Evolutionary conservation across 2,329 filamentous ascomycete genomes (phyloP).

Genomic region (Hymenoscyphus linearis): DNA sequence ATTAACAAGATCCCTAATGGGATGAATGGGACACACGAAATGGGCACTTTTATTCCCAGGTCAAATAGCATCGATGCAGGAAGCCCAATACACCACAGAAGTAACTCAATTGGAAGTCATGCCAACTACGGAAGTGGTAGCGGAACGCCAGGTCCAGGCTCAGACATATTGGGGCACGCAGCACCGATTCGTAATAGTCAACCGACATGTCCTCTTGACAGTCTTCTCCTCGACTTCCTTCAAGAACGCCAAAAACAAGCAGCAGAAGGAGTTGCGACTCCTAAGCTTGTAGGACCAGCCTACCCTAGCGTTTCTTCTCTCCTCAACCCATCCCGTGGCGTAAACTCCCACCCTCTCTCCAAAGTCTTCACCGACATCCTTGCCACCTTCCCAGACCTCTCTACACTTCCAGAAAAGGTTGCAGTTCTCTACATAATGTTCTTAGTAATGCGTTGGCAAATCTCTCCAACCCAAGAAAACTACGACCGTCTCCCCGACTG

Average conservation of each 20-base stretch:
- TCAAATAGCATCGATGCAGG: conserved; percentile 12
- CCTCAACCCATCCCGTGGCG: conserved; percentile 61
- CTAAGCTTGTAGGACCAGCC: conserved; percentile 66
- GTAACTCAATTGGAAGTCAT: conserved; percentile 22
- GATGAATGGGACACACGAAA: conserved; percentile 43
- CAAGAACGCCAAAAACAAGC: conserved; percentile 61
- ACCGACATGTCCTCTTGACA: conserved; percentile 72
- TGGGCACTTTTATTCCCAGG: conserved; percentile 24
- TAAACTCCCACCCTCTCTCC: conserved; percentile 68
- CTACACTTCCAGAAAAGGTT: conserved; percentile 73
- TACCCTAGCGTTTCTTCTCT: conserved; percentile 78
- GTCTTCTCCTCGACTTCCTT: conserved; percentile 75
- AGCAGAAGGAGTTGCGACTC: conserved; percentile 56
- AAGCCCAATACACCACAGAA: conserved; percentile 22
- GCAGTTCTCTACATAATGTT: conserved; percentile 85
- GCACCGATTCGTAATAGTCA: conserved; percentile 50
- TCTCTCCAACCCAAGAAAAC: conserved; percentile 72
- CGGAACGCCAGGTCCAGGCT: conserved; percentile 21
- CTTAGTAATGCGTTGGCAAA: conserved; percentile 78
- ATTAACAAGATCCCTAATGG: conserved; percentile 48
- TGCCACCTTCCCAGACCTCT: conserved; percentile 74
- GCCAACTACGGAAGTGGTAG: conserved; percentile 23
- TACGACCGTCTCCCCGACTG: conserved; percentile 73
- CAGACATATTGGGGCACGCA: conserved; percentile 22
- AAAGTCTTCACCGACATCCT: conserved; percentile 84